phyloP scores from a whole-genome alignment of 2,329 filamentous ascomycete species.

The Berkeleyomyces basicola region DNA sequence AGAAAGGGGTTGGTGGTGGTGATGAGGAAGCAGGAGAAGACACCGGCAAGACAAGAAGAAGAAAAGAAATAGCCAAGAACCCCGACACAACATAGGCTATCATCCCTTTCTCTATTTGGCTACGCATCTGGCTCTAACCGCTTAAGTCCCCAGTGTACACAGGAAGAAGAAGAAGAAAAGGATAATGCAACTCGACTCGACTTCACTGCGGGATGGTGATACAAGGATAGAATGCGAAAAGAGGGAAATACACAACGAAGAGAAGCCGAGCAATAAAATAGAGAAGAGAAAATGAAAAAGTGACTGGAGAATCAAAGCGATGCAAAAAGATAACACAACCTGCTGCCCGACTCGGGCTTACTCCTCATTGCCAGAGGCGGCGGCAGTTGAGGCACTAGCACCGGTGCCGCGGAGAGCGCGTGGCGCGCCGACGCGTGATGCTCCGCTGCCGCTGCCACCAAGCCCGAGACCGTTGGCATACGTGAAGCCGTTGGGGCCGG shows the following conservation, averaged over 20 bases:
- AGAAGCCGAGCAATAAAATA: slow-evolving; percentile 14
- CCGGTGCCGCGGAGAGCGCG: slow-evolving; percentile 1
- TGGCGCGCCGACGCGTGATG: slow-evolving; percentile 5
- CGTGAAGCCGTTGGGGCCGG: neutral
- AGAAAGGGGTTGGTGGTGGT: neutral
- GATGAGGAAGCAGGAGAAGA: neutral
- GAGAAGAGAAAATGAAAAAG: slow-evolving; percentile 3
- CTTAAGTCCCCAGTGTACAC: neutral
- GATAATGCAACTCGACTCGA: slow-evolving; percentile 15
- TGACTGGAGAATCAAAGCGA: neutral
- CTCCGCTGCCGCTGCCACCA: neutral
- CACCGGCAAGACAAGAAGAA: neutral
- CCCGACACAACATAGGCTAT: neutral
- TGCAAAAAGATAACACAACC: slow-evolving; percentile 14
- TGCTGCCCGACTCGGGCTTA: slow-evolving; percentile 26
- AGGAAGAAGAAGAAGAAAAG: slow-evolving; percentile 12
- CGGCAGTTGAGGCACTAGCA: neutral
- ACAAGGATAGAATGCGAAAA: slow-evolving; percentile 9
- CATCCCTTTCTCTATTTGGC: neutral
- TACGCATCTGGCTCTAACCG: neutral
- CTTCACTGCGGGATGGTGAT: slow-evolving; percentile 13
- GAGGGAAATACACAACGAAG: neutral
- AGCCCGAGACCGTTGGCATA: slow-evolving; percentile 12
- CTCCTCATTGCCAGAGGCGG: slow-evolving; percentile 14
- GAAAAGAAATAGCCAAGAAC: neutral